Base-by-base conservation (phyloP, 306 rosid species). In the Inga laurina region DNA sequence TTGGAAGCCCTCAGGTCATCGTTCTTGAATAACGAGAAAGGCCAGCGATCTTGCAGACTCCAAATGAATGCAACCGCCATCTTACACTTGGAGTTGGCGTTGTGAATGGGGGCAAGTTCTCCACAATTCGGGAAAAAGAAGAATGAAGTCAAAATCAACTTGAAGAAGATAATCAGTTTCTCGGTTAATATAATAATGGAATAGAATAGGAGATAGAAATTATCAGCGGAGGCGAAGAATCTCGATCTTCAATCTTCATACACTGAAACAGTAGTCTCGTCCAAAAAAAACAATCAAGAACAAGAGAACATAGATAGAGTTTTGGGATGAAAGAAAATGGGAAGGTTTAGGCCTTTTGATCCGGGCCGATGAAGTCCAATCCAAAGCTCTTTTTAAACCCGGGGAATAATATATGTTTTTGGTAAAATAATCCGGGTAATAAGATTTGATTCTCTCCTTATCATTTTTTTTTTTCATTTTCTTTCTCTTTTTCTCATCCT, bases 11-110 rank as follows among this genome's bases (percentile, higher is more conserved):
- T 85, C 41, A 94, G 75, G 62, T 94, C 89, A 77, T 92, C 88
- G 45, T 44, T 48, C 84, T 81, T 88, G 44, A 89, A 88, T 14
- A 68, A 9, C 0, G 92, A 83, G 82, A 94, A 91, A 4, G 97
- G 95, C 98, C 98, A 94, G 1, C 87, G 39, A 70, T 85, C 88
- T 67, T 87, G 90, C n/a, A 94, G 88, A 35, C 77, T 86, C 92
- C 84, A 79, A 3, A 88, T 3, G 41, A 90, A 92, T 73, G 84
- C 77, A 51, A 88, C 81, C 71, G 88, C 93, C 98, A 94, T 92
- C 45, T 43, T 19, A 19, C 51, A 37, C 6, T 69, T 39, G 14
- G 54, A 16, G 49, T 45, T 45, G 16, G 48, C 7, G 24, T 69
- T 10, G 30, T 21, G 30, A 18, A 19, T 9, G 74, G 49, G 74